Percentiles rank a stretch among this genome's conserved stretches.
Conservation (phyloP, 192 early-diverging fungal genomes). For the Glomus cerebriforme region DNA sequence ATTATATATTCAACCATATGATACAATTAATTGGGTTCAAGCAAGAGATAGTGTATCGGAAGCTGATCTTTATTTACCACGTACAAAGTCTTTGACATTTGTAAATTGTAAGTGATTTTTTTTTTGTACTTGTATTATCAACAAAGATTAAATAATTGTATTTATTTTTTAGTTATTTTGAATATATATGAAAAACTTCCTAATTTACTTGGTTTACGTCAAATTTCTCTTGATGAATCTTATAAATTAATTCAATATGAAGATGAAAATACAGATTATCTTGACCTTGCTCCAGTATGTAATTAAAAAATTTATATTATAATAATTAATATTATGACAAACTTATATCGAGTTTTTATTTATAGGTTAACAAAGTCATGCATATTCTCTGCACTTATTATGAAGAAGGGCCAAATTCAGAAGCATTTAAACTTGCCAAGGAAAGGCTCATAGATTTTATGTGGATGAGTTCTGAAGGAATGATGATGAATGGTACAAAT, state of each 20-base stretch:
- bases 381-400: constrained; percentile 89
- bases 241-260: constrained; percentile 85
- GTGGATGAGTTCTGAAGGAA: constrained; percentile 86
- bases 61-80: constrained; percentile 85
- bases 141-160: neutral
- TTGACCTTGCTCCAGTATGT: constrained; percentile 88
- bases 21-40: constrained; percentile 76
- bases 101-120: constrained; percentile 59
- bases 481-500: constrained; percentile 96
- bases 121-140: neutral
- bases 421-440: constrained; percentile 74
- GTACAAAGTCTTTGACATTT: constrained; percentile 73
- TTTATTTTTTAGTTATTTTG: constrained; percentile 43
- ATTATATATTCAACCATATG: constrained; percentile 86
- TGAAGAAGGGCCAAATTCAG: constrained; percentile 82
- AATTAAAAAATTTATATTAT: neutral
- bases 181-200: constrained; percentile 77
- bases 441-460: constrained; percentile 80
- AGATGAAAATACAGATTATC: constrained; percentile 84
- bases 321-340: neutral
- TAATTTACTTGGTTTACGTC: constrained; percentile 52
- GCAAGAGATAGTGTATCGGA: constrained; percentile 82
- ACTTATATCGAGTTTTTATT: neutral
- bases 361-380: constrained; percentile 76
- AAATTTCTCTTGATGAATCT: constrained; percentile 71